These are phyloP conservation scores for Trypanosoma congolense DNA, from an alignment of 208 protist genomes.

Conservation along the genomic window DNA sequence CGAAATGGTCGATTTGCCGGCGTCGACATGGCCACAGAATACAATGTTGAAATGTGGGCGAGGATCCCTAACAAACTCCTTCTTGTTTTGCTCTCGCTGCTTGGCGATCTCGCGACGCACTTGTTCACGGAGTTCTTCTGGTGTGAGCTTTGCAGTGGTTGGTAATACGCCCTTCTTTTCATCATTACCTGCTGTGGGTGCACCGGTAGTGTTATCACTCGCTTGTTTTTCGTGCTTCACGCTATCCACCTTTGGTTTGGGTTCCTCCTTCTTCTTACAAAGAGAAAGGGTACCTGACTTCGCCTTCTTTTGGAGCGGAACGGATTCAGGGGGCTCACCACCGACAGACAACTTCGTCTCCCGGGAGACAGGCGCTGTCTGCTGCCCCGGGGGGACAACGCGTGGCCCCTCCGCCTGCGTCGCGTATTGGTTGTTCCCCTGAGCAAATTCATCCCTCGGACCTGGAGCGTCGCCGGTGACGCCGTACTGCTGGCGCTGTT, in stretches of 20 bases:
- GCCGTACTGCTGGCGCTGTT: constrained; percentile 7
- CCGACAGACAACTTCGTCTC: constrained; percentile 60
- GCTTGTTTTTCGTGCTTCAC: constrained; percentile 16
- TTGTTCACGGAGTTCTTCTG: constrained; percentile 61
- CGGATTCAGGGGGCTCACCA: constrained; percentile 23
- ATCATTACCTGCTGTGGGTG: constrained; percentile 13
- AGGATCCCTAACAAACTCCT: constrained; percentile 72
- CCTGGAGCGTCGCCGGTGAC: neutral
- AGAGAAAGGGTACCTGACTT: constrained; percentile 70
- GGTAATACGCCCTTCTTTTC: constrained; percentile 23
- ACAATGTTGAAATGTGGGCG: constrained; percentile 97
- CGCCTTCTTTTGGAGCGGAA: constrained; percentile 44
- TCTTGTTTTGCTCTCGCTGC: constrained; percentile 57
- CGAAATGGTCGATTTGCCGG: constrained; percentile 98
- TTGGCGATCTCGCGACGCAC: constrained; percentile 73
- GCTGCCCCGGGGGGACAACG: constrained; percentile 12
- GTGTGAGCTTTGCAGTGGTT: constrained; percentile 35
- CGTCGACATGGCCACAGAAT: constrained; percentile 99
- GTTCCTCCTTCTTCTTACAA: constrained; percentile 56
- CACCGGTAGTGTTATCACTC: constrained; percentile 14
- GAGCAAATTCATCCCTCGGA: neutral
- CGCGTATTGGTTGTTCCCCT: neutral
- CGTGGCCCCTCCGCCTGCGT: neutral
- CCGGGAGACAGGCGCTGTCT: constrained; percentile 23
- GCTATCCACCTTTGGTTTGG: constrained; percentile 19